Percentiles rank a stretch among this genome's conserved stretches.
Conservation (phyloP, 768 basidiomycete genomes). For the Russula sp. region DNA sequence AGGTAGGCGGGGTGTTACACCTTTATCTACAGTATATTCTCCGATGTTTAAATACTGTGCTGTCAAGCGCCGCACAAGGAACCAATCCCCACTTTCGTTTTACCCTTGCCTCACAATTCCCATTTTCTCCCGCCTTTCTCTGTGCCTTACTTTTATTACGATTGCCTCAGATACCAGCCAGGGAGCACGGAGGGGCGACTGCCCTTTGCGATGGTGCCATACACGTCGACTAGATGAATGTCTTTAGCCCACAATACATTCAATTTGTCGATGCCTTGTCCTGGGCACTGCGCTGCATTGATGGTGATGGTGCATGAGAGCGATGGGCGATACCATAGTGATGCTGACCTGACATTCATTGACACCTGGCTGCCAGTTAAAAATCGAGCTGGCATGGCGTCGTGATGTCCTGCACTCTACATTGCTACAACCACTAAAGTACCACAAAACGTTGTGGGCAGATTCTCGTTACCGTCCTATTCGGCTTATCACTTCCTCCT, state of each 20-base stretch:
- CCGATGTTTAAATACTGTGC: slow-evolving; percentile 21
- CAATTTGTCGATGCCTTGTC: slow-evolving; percentile 14
- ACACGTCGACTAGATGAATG: slow-evolving; percentile 21
- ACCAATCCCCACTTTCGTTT: slow-evolving; percentile 11
- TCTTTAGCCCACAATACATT: slow-evolving; percentile 20
- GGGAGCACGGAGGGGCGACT: slow-evolving; percentile 8
- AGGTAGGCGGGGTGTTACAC: slow-evolving; percentile 12
- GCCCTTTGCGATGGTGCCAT: slow-evolving; percentile 5
- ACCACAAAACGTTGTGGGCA: not conserved
- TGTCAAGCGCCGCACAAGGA: slow-evolving; percentile 5
- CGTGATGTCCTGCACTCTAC: not conserved
- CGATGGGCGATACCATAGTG: not conserved
- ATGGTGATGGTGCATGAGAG: not conserved
- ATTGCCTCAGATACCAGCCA: slow-evolving; percentile 21
- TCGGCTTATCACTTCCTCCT: not conserved
- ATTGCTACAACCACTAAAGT: not conserved
- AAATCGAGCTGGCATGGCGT: not conserved
- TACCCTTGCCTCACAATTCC: not conserved
- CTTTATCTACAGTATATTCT: slow-evolving; percentile 25
- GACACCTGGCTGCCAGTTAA: not conserved
- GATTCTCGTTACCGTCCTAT: not conserved
- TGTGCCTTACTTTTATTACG: slow-evolving; percentile 23
- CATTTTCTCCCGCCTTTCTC: not conserved
- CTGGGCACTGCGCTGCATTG: not conserved
- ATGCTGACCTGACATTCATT: not conserved